phyloP scores from a whole-genome alignment of 306 rosid genomes.

The Lathyrus sativus region DNA sequence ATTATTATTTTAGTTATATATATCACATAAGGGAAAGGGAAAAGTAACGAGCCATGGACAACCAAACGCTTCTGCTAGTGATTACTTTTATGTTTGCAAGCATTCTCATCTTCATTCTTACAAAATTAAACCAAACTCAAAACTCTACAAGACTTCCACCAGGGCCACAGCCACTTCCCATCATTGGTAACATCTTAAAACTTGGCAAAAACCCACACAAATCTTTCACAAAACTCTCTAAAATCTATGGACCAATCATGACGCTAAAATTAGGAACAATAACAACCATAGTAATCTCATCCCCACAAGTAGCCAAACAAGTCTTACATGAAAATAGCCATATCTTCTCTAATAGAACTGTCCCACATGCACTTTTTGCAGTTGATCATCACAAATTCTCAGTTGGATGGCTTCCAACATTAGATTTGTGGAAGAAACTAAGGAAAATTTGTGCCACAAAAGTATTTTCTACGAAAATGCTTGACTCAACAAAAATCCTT shows the following conservation, averaged over 20 bases:
- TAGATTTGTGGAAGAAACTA: background rate
- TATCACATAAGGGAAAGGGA: background rate
- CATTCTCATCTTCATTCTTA: conserved; percentile 7
- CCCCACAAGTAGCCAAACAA: background rate
- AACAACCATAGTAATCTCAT: conserved; percentile 8
- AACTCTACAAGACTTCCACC: conserved; percentile 28
- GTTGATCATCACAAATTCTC: background rate
- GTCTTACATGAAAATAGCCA: conserved; percentile 2
- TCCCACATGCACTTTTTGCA: background rate
- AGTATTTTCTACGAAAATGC: background rate
- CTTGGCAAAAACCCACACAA: conserved; percentile 36
- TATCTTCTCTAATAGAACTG: background rate
- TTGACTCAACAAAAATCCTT: background rate
- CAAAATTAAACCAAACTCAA: too few relatives aligned
- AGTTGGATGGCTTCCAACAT: background rate
- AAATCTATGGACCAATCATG: conserved; percentile 36
- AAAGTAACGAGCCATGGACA: conserved; percentile 8
- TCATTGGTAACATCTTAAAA: conserved; percentile 31
- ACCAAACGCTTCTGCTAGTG: background rate
- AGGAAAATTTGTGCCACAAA: conserved; percentile 5
- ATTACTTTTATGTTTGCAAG: conserved; percentile 9
- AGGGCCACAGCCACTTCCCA: conserved; percentile 36
- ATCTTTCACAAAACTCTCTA: conserved; percentile 27
- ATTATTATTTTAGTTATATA: too few relatives aligned
- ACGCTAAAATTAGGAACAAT: conserved; percentile 20